Conservation (phyloP, 305 asterid genomes). For the Withania somnifera region DNA sequence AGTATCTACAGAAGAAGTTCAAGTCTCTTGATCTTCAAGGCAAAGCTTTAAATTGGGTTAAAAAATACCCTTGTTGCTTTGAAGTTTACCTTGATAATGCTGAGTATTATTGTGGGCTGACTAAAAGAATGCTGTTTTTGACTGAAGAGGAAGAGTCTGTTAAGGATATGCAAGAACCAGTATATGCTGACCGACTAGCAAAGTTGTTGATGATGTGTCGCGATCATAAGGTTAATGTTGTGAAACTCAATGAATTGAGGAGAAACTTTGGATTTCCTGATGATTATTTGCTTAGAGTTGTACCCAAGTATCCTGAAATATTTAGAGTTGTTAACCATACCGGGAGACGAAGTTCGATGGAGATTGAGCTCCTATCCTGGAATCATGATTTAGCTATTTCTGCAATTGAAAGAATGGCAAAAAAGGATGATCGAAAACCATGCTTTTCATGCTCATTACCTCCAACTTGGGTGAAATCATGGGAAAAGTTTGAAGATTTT, state of each 20-base stretch:
- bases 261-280: conserved; percentile 78
- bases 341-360: conserved; percentile 78
- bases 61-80: conserved; percentile 86
- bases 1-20: conserved; percentile 67
- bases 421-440: conserved; percentile 37
- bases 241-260: conserved; percentile 58
- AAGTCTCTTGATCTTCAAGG: conserved; percentile 82
- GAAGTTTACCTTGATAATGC: conserved; percentile 50
- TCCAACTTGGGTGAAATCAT: conserved; percentile 58
- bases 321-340: conserved; percentile 54
- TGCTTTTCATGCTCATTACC: conserved; percentile 64
- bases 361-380: conserved; percentile 64
- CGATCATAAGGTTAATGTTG: conserved; percentile 50
- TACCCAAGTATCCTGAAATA: conserved; percentile 64
- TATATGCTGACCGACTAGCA: conserved; percentile 51
- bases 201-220: conserved; percentile 84
- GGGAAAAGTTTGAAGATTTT: conserved; percentile 72
- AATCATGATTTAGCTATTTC: conserved; percentile 53
- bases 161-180: conserved; percentile 51
- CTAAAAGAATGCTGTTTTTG: conserved; percentile 57
- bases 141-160: conserved; percentile 80
- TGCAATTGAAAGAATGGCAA: conserved; percentile 45
- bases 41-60: conserved; percentile 76
- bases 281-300: conserved; percentile 70
- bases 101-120: conserved; percentile 48